Conservation (phyloP, 2,329 filamentous ascomycete species). For the Botrytis tulipae region DNA sequence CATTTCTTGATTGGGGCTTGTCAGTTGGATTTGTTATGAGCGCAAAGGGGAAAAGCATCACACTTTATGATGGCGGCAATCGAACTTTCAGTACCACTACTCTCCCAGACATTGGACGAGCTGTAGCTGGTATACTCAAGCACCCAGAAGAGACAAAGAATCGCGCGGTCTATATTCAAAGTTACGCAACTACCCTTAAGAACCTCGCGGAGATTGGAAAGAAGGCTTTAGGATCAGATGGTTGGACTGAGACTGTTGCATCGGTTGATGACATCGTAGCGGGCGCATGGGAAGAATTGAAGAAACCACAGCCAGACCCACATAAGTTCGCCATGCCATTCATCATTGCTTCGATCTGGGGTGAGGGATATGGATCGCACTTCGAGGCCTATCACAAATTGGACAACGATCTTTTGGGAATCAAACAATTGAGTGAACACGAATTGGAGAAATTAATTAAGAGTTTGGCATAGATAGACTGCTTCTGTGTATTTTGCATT, state of each 20-base stretch:
- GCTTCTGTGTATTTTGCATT: background rate
- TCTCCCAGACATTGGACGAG: constrained; percentile 39
- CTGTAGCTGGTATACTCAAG: constrained; percentile 40
- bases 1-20: constrained; percentile 16
- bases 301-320: constrained; percentile 22
- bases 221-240: constrained; percentile 25
- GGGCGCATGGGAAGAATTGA: constrained; percentile 28
- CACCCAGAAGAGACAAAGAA: constrained; percentile 36
- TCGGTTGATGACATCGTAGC: constrained; percentile 22
- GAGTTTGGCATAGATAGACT: background rate
- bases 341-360: constrained; percentile 37
- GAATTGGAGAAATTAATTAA: constrained; percentile 38
- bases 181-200: constrained; percentile 29
- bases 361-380: constrained; percentile 36
- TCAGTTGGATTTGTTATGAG: constrained; percentile 8
- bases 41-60: constrained; percentile 31
- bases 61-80: constrained; percentile 52
- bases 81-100: constrained; percentile 31
- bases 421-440: constrained; percentile 63
- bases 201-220: constrained; percentile 22
- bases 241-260: constrained; percentile 29
- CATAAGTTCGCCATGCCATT: constrained; percentile 25
- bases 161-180: constrained; percentile 24
- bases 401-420: constrained; percentile 59
- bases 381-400: constrained; percentile 39